A percentile compares a stretch with the other conserved stretches of the same genome.
These are phyloP conservation scores for Bremia lactucae DNA, from an alignment of 352 stramenopile species.

Conservation along the genomic window DNA sequence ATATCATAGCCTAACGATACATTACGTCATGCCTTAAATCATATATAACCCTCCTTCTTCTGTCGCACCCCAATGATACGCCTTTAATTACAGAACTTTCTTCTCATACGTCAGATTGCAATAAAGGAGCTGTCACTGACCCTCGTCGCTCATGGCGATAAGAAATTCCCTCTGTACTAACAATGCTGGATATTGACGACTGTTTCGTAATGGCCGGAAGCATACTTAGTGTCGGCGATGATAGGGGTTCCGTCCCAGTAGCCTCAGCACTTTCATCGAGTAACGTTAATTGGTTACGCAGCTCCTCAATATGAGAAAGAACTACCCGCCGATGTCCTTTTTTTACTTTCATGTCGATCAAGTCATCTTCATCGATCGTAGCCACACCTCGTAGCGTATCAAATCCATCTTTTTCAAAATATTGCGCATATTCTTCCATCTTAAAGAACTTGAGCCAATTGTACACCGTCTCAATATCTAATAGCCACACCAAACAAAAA, in stretches of 20 bases:
- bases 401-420: constrained; percentile 84
- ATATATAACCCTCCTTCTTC: constrained; percentile 22
- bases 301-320: constrained; percentile 77
- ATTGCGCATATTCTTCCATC: constrained; percentile 81
- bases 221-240: constrained; percentile 71
- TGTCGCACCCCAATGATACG: constrained; percentile 7
- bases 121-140: constrained; percentile 25
- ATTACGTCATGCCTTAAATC: constrained; percentile 19
- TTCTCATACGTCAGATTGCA: constrained; percentile 22
- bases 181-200: constrained; percentile 28
- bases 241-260: constrained; percentile 52
- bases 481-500: neutral
- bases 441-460: constrained; percentile 83
- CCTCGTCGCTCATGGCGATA: constrained; percentile 38
- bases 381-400: constrained; percentile 76
- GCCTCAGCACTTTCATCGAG: constrained; percentile 52
- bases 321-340: constrained; percentile 81
- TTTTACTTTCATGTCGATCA: constrained; percentile 85
- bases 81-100: constrained; percentile 11
- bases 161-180: constrained; percentile 19
- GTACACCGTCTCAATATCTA: constrained; percentile 72
- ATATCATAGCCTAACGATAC: constrained; percentile 13
- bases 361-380: constrained; percentile 80
- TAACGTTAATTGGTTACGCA: constrained; percentile 50
- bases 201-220: constrained; percentile 48